A percentile compares a stretch with the other conserved stretches of the same genome.
These are phyloP conservation scores for Xerocomus nothofagi DNA, from an alignment of 1,284 basidiomycete species.

Conservation along the genomic window DNA sequence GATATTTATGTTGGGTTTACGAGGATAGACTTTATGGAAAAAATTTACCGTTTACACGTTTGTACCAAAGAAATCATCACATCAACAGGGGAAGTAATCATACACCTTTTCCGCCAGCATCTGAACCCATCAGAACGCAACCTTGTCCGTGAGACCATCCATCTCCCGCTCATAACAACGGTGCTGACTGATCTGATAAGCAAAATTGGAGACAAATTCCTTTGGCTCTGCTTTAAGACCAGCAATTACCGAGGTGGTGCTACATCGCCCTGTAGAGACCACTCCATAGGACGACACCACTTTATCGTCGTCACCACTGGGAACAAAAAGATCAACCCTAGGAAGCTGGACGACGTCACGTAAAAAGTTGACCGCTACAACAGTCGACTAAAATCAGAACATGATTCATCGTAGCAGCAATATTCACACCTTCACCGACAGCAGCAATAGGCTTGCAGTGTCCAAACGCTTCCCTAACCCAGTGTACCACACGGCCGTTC, in stretches of 20 bases:
- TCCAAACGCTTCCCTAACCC: slow-evolving; percentile 76
- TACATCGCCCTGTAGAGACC: slow-evolving; percentile 56
- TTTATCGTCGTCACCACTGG: slow-evolving; percentile 35
- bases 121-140: slow-evolving; percentile 51
- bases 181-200: slow-evolving; percentile 62
- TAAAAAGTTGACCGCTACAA: slow-evolving; percentile 50
- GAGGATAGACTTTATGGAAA: background rate
- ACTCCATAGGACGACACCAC: slow-evolving; percentile 60
- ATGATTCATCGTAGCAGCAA: background rate
- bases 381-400: slow-evolving; percentile 1
- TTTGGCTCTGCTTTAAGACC: slow-evolving; percentile 45
- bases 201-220: slow-evolving; percentile 60
- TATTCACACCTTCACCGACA: slow-evolving; percentile 54
- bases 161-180: slow-evolving; percentile 60
- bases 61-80: background rate
- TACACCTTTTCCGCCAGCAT: slow-evolving; percentile 8
- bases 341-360: slow-evolving; percentile 47
- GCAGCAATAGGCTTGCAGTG: slow-evolving; percentile 80
- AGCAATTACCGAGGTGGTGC: slow-evolving; percentile 37
- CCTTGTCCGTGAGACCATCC: slow-evolving; percentile 51
- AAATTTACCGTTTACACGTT: too few species aligned
- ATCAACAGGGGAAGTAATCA: slow-evolving; percentile 10
- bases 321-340: slow-evolving; percentile 42
- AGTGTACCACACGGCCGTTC: slow-evolving; percentile 65
- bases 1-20: slow-evolving; percentile 44